Conservation (phyloP, 352 stramenopile species). For the Phytopythium sindhum region DNA sequence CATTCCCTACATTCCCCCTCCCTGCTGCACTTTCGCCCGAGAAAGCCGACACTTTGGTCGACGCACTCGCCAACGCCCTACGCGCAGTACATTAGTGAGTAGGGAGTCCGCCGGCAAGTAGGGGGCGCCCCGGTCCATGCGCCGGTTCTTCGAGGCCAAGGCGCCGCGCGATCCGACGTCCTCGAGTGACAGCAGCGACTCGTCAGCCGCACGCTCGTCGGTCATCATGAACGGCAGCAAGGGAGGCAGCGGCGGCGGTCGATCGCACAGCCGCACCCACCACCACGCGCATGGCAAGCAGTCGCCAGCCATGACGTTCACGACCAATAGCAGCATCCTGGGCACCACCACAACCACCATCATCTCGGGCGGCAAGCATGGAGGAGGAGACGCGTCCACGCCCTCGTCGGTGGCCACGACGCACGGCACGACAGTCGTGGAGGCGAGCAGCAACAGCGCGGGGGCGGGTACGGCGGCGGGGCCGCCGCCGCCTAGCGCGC, state of each 20-base stretch:
- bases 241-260: neutral
- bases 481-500: neutral
- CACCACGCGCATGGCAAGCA: neutral
- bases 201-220: conserved; percentile 3
- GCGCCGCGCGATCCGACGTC: conserved; percentile 1
- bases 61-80: neutral
- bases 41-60: neutral
- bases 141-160: conserved; percentile 10
- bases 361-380: conserved; percentile 15
- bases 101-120: neutral
- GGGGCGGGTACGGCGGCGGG: neutral
- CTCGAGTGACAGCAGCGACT: neutral
- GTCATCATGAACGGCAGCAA: conserved; percentile 6
- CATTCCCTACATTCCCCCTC: neutral
- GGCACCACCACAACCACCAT: conserved; percentile 30
- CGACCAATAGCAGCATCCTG: conserved; percentile 26
- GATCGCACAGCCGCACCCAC: conserved; percentile 2
- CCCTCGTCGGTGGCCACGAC: neutral
- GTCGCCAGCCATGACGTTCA: conserved; percentile 24
- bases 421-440: neutral
- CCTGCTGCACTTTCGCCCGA: neutral
- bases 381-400: conserved; percentile 9
- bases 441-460: conserved; percentile 15
- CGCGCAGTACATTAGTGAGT: neutral
- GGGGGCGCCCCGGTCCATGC: conserved; percentile 5